phyloP scores from a whole-genome alignment of 2,329 filamentous ascomycete genomes.

The Stagonosporopsis rhizophila region DNA sequence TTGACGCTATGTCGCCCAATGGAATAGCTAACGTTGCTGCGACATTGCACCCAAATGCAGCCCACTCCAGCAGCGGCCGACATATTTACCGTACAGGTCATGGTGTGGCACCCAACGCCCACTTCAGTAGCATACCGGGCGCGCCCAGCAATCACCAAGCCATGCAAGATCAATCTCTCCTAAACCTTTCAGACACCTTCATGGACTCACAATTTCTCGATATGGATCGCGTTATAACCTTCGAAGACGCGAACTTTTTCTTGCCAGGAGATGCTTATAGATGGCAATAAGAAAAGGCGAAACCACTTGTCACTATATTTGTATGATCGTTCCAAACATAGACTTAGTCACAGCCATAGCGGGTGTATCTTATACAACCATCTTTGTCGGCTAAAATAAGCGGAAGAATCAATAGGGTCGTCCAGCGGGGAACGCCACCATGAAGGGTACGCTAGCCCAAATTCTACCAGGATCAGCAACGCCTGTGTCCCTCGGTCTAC shows the following conservation, averaged over 20 bases:
- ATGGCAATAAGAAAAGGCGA: slow-evolving; percentile 27
- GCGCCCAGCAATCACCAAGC: slow-evolving; percentile 21
- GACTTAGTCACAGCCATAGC: not conserved
- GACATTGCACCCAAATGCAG: not conserved
- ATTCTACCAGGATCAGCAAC: not conserved
- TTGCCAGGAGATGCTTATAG: slow-evolving; percentile 39
- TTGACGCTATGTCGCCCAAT: not conserved
- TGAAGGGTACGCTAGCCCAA: not conserved
- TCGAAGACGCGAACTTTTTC: slow-evolving; percentile 46
- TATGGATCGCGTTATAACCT: slow-evolving; percentile 47
- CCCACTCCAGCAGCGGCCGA: slow-evolving; percentile 5
- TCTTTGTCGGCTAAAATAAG: not conserved
- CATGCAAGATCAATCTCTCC: slow-evolving; percentile 39
- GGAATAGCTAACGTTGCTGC: not conserved
- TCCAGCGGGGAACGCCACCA: not conserved
- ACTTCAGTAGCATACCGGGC: not conserved
- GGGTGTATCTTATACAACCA: too few relatives aligned
- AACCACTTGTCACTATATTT: not conserved
- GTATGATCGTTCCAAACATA: not conserved
- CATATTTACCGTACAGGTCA: slow-evolving; percentile 12
- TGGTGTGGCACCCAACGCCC: not conserved
- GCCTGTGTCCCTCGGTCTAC: slow-evolving; percentile 18
- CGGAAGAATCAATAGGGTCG: slow-evolving; percentile 4
- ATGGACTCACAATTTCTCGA: slow-evolving; percentile 45
- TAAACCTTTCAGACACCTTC: slow-evolving; percentile 41